phyloP scores from a whole-genome alignment of 2,329 filamentous ascomycete genomes.

The Alternaria dauci region DNA sequence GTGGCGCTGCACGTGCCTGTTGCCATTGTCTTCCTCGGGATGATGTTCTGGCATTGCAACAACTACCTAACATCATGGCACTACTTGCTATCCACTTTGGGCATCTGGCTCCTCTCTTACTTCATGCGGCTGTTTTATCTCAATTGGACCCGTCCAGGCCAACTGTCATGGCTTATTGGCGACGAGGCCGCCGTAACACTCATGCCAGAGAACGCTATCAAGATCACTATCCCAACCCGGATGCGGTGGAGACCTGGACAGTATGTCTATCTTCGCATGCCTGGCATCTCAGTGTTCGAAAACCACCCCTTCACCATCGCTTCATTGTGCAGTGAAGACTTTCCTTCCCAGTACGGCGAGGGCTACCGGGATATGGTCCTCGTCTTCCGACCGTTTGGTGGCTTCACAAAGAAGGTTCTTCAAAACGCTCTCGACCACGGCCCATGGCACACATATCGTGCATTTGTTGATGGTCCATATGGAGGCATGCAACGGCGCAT shows the following conservation, averaged over 20 bases:
- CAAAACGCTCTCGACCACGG: slow-evolving; percentile 84
- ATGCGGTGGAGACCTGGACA: slow-evolving; percentile 93
- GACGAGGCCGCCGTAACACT: slow-evolving; percentile 91
- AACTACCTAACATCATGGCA: slow-evolving; percentile 91
- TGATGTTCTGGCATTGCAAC: slow-evolving; percentile 95
- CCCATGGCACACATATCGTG: slow-evolving; percentile 89
- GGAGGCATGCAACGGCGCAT: slow-evolving; percentile 92
- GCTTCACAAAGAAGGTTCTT: slow-evolving; percentile 87
- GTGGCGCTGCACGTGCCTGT: slow-evolving; percentile 83
- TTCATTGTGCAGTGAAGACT: slow-evolving; percentile 90
- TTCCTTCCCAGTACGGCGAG: slow-evolving; percentile 89
- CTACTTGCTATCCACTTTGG: slow-evolving; percentile 83
- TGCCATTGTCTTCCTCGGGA: slow-evolving; percentile 78
- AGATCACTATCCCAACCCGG: slow-evolving; percentile 91
- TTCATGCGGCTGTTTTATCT: slow-evolving; percentile 79
- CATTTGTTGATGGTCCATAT: slow-evolving; percentile 93
- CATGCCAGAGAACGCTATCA: slow-evolving; percentile 92
- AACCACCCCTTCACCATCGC: slow-evolving; percentile 97
- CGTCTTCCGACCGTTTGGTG: slow-evolving; percentile 89
- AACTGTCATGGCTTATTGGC: slow-evolving; percentile 82
- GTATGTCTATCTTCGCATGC: slow-evolving; percentile 94
- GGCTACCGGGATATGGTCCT: slow-evolving; percentile 87
- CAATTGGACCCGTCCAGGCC: slow-evolving; percentile 86
- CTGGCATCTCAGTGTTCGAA: slow-evolving; percentile 86
- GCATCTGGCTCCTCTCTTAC: slow-evolving; percentile 80